phyloP scores from a whole-genome alignment of 306 rosid genomes.

The Canavalia gladiata region DNA sequence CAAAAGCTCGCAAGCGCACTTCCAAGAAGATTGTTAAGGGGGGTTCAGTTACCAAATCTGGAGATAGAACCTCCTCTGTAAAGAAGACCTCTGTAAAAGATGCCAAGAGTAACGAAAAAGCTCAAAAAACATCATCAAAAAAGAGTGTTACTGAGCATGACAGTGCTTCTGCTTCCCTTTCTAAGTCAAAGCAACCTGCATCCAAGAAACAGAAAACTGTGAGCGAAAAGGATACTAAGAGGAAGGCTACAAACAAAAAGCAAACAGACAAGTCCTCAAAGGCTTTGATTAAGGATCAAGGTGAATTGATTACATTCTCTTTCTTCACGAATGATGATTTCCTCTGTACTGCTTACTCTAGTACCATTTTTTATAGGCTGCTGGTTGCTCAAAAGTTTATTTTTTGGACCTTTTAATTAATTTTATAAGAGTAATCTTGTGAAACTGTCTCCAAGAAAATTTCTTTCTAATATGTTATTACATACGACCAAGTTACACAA shows the following conservation, averaged over 20 bases:
- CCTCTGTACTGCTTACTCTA: background rate
- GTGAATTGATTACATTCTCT: conserved; percentile 52
- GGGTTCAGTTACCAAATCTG: conserved; percentile 61
- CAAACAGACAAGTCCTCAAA: conserved; percentile 67
- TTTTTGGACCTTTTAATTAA: background rate
- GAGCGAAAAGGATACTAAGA: conserved; percentile 63
- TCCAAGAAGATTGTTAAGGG: conserved; percentile 70
- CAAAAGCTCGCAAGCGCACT: conserved; percentile 56
- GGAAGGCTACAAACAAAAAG: conserved; percentile 65
- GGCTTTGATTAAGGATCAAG: conserved; percentile 75
- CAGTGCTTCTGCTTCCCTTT: conserved; percentile 61
- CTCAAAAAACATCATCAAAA: conserved; percentile 56
- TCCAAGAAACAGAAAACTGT: conserved; percentile 68
- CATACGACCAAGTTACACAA: background rate
- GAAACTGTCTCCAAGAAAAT: background rate
- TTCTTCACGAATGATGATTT: background rate
- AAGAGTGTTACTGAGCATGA: conserved; percentile 63
- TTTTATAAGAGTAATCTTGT: background rate
- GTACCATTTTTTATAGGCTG: background rate
- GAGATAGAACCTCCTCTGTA: conserved; percentile 56
- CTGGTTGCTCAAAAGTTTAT: background rate
- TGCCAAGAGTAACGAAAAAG: conserved; percentile 58
- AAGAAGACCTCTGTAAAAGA: conserved; percentile 70
- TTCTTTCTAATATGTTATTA: background rate
- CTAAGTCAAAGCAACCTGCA: conserved; percentile 68